Conservation (phyloP, 2,329 filamentous ascomycete genomes). For the Colletotrichum chrysophilum region DNA sequence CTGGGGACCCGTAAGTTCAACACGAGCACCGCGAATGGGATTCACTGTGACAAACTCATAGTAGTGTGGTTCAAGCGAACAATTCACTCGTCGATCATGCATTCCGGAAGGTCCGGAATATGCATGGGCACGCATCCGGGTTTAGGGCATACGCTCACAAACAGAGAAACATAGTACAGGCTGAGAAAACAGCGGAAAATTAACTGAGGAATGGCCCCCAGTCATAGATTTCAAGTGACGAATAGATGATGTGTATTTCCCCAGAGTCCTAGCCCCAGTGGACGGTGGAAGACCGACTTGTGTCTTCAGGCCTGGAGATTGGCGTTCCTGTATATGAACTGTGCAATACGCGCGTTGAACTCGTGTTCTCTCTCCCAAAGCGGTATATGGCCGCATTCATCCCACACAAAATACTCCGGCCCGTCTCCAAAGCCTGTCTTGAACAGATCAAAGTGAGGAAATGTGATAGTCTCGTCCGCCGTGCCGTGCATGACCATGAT, state of each 20-base stretch:
- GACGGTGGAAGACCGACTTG: background rate
- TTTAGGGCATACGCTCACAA: background rate
- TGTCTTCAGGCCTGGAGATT: background rate
- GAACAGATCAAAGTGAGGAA: background rate
- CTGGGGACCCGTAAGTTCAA: background rate
- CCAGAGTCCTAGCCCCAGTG: background rate
- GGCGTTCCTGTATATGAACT: background rate
- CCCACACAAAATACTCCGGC: background rate
- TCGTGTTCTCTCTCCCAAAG: background rate
- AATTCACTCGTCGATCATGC: background rate
- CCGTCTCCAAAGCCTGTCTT: background rate
- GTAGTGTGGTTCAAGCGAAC: background rate
- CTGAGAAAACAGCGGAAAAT: background rate
- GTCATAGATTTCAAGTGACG: background rate
- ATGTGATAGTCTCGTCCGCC: background rate
- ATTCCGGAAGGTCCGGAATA: background rate
- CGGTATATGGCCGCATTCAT: background rate
- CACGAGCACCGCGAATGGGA: background rate
- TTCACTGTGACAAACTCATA: background rate
- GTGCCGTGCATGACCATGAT: slow-evolving; percentile 10
- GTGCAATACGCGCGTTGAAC: background rate
- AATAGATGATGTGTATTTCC: background rate
- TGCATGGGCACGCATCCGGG: background rate
- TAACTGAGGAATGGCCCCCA: background rate
- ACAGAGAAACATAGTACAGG: background rate